Conservation (phyloP, 2,329 filamentous ascomycete species). For the Rhexocercosporidium sp. region DNA sequence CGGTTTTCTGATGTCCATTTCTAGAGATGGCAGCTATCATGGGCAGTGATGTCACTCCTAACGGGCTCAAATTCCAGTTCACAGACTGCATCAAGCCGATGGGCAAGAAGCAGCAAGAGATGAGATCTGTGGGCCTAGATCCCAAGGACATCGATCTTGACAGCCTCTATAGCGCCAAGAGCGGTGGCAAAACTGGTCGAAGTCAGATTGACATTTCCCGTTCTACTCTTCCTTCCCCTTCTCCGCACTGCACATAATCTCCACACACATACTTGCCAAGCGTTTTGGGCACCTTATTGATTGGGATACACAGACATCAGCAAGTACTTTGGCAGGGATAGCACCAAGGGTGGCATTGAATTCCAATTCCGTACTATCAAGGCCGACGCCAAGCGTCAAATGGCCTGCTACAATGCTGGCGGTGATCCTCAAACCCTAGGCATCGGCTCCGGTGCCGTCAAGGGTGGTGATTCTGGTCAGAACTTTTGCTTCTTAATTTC, state of each 20-base stretch:
- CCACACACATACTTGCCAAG: not conserved
- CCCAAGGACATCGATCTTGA: slow-evolving; percentile 42
- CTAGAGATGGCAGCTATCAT: slow-evolving; percentile 34
- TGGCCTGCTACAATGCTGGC: slow-evolving; percentile 50
- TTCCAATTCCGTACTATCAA: slow-evolving; percentile 65
- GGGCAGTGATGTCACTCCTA: slow-evolving; percentile 33
- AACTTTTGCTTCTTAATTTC: slow-evolving; percentile 13
- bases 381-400: slow-evolving; percentile 55
- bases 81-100: slow-evolving; percentile 52
- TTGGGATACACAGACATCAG: slow-evolving; percentile 56
- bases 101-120: slow-evolving; percentile 53
- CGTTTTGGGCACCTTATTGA: slow-evolving; percentile 24
- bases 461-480: slow-evolving; percentile 12
- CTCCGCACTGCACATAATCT: not conserved
- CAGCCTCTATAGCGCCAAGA: slow-evolving; percentile 22
- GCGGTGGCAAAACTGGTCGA: slow-evolving; percentile 15
- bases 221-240: not conserved
- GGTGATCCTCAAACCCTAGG: slow-evolving; percentile 48
- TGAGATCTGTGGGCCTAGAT: slow-evolving; percentile 51
- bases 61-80: slow-evolving; percentile 33
- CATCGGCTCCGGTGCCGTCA: slow-evolving; percentile 25
- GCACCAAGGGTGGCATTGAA: slow-evolving; percentile 60
- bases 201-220: slow-evolving; percentile 14
- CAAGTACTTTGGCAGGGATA: slow-evolving; percentile 62
- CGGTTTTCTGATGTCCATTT: slow-evolving; percentile 9